Base-by-base conservation (phyloP, 768 basidiomycete genomes). In the Xanthoconium purpureum region DNA sequence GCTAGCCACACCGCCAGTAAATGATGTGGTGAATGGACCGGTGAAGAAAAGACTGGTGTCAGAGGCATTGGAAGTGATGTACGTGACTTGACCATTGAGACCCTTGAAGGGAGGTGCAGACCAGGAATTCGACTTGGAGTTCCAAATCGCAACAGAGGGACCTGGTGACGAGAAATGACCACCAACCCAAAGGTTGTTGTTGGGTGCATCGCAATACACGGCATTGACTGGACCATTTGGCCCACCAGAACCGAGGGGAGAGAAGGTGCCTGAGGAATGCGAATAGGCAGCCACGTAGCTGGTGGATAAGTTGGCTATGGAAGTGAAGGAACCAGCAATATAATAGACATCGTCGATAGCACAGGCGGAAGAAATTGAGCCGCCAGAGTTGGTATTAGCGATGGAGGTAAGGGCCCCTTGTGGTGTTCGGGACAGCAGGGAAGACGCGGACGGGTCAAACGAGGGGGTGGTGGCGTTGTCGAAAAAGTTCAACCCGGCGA, bases 401-500 rank as follows among this genome's bases (percentile, higher is more conserved):
- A 96, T 72, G 44, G 77, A 79, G 6, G 80, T 77, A 57, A 94
- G 79, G 13, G 83, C 77, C 32, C 92, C 94, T 55, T 85, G 79
- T 15, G 76, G 56, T 18, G 80, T 75, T 58, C 87, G 87, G 39
- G 83, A 79, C 59, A 92, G 77, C 46, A 93, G 76, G 39, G 91
- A 87, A 14, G 90, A 82, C 46, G 83, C 80, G 2, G 86, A 77
- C 29, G 90, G 77, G 71, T 94, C 85, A 70, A 89, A 87, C 35
- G 84, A 66, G 62, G 81, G 67, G 47, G 80, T 63, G 33, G 82
- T 71, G 55, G 75, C 81, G 57, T 75, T 82, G 66, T 84, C 75
- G 78, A 88, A 87, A 55, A 94, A 66, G 67, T 88, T 88, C 58
- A 99, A 77, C 44, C 94, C 96, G 24, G 88, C 82, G 68, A 98